A percentile compares a stretch with the other conserved stretches of the same genome.
phyloP scores from a whole-genome alignment of 805 yeast species.

The Lachancea kluyveri region DNA sequence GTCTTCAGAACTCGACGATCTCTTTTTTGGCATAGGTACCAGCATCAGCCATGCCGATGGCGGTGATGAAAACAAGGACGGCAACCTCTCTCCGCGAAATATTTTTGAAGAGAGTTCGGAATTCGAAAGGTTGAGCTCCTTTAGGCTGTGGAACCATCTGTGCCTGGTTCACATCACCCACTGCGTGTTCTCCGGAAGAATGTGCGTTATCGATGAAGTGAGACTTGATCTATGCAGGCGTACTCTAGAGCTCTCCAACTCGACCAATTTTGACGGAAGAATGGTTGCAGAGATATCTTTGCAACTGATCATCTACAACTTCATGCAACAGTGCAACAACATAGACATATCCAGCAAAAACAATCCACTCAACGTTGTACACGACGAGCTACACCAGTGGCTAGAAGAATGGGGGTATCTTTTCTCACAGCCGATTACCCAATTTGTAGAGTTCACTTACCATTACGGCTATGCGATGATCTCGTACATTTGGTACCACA shows the following conservation, averaged over 20 bases:
- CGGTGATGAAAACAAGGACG: slow-evolving; percentile 4
- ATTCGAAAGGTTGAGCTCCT: slow-evolving; percentile 45
- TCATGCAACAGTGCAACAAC: slow-evolving; percentile 35
- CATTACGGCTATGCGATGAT: slow-evolving; percentile 54
- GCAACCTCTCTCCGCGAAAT: neutral
- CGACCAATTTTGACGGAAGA: slow-evolving; percentile 77
- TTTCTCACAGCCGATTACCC: slow-evolving; percentile 59
- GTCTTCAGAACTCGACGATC: neutral
- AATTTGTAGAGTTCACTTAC: slow-evolving; percentile 67
- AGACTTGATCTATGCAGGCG: slow-evolving; percentile 54
- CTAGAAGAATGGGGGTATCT: slow-evolving; percentile 62
- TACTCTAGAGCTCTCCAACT: slow-evolving; percentile 47
- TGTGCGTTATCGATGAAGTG: slow-evolving; percentile 54
- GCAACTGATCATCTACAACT: slow-evolving; percentile 44
- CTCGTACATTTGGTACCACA: slow-evolving; percentile 28
- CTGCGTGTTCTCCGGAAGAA: slow-evolving; percentile 60
- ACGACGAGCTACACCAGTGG: slow-evolving; percentile 53
- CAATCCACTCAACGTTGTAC: slow-evolving; percentile 32
- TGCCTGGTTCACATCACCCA: slow-evolving; percentile 61
- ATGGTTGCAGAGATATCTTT: slow-evolving; percentile 72
- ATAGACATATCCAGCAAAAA: slow-evolving; percentile 1
- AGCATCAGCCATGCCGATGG: slow-evolving; percentile 18
- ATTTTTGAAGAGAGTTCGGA: slow-evolving; percentile 35
- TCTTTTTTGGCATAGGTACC: slow-evolving; percentile 15
- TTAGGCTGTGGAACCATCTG: slow-evolving; percentile 68